phyloP scores from a whole-genome alignment of 495 filamentous ascomycete species.

The Copromyces sp. region DNA sequence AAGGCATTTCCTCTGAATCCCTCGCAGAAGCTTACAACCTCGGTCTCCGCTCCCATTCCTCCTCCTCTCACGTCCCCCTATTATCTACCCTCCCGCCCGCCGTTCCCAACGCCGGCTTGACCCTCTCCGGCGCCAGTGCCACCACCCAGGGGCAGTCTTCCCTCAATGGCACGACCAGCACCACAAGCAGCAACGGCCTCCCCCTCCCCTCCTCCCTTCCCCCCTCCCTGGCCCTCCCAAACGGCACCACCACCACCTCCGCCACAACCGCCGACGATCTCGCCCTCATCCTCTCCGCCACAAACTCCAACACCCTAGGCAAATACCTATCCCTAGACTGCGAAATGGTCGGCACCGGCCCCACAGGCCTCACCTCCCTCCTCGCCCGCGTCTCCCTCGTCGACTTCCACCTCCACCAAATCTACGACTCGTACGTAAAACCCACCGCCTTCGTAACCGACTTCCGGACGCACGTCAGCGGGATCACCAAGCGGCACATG shows the following conservation, averaged over 20 bases:
- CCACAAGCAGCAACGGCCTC: background rate
- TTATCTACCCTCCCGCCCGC: conserved; percentile 6
- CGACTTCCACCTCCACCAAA: conserved; percentile 80
- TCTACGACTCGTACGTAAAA: conserved; percentile 85
- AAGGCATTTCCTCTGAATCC: conserved; percentile 51
- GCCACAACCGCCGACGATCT: background rate
- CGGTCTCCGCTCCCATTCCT: conserved; percentile 23
- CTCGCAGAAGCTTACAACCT: conserved; percentile 50
- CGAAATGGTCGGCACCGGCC: conserved; percentile 92
- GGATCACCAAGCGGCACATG: conserved; percentile 65
- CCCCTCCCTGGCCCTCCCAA: too few species aligned
- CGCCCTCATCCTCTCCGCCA: background rate
- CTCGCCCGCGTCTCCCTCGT: conserved; percentile 81
- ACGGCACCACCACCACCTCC: background rate
- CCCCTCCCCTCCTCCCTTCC: background rate
- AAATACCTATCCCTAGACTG: conserved; percentile 92
- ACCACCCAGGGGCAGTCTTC: background rate
- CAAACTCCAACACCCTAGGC: conserved; percentile 47
- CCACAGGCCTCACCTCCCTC: conserved; percentile 48
- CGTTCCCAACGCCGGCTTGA: conserved; percentile 42
- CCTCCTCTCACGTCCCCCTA: conserved; percentile 1
- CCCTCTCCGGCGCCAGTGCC: conserved; percentile 11
- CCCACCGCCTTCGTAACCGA: conserved; percentile 71
- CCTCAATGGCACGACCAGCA: background rate
- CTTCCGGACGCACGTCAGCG: conserved; percentile 78